Evolutionary conservation across 495 filamentous ascomycete species (phyloP).

Genomic region (Pseudomonodictys pantanalensis): DNA sequence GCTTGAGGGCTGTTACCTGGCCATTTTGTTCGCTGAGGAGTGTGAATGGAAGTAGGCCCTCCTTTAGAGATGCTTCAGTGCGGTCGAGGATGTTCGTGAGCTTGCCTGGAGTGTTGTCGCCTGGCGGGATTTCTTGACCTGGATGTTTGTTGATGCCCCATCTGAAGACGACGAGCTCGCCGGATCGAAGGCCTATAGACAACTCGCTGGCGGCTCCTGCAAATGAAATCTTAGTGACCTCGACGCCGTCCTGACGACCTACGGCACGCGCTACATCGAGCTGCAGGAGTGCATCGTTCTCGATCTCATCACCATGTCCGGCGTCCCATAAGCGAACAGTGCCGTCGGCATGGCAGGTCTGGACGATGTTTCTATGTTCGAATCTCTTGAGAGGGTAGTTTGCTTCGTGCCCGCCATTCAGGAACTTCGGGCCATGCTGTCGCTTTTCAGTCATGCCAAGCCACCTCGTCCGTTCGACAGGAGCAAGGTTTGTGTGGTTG

Average conservation of each 20-base stretch:
- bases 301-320: constrained; percentile 86
- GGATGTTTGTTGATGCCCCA: constrained; percentile 74
- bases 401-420: constrained; percentile 72
- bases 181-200: constrained; percentile 72
- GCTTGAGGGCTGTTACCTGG: constrained; percentile 68
- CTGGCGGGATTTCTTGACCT: constrained; percentile 54
- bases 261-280: constrained; percentile 83
- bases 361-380: constrained; percentile 75
- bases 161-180: constrained; percentile 81
- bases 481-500: constrained; percentile 61
- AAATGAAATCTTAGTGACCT: constrained; percentile 71
- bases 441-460: constrained; percentile 81
- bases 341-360: constrained; percentile 82
- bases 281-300: constrained; percentile 78
- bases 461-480: constrained; percentile 75
- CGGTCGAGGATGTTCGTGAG: constrained; percentile 71
- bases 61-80: constrained; percentile 73
- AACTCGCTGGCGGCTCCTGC: constrained; percentile 76
- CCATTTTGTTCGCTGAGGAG: constrained; percentile 80
- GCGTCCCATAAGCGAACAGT: constrained; percentile 86
- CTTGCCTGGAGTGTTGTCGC: constrained; percentile 50
- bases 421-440: constrained; percentile 65
- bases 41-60: constrained; percentile 76
- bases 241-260: constrained; percentile 70
- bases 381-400: constrained; percentile 66